A percentile compares a stretch with the other conserved stretches of the same genome.
Conservation (phyloP, 805 yeast genomes). For the Zygosaccharomyces gambellarensis region DNA sequence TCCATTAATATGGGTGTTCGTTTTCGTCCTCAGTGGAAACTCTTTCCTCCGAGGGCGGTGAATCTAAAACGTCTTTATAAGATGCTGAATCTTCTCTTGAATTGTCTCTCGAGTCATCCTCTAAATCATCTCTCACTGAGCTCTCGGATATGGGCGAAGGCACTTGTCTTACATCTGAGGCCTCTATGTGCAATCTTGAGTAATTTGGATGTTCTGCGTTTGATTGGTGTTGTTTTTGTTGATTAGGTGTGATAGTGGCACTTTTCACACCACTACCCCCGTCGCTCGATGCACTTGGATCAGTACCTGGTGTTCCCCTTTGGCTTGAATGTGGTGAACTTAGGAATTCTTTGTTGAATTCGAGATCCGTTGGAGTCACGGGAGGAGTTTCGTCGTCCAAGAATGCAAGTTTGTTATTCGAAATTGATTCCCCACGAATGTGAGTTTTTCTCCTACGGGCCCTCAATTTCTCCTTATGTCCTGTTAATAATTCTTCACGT, state of each 20-base stretch:
- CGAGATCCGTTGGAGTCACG: neutral
- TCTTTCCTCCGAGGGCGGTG: neutral
- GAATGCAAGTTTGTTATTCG: slow-evolving; percentile 17
- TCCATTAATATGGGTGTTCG: neutral
- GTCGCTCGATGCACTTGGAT: neutral
- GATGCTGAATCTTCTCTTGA: neutral
- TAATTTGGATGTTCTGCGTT: neutral
- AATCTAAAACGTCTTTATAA: neutral
- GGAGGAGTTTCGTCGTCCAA: slow-evolving; percentile 11
- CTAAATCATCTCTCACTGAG: neutral
- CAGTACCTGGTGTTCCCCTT: neutral
- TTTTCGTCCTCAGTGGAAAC: neutral
- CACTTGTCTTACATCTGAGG: neutral
- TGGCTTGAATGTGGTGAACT: neutral
- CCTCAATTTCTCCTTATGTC: slow-evolving; percentile 29
- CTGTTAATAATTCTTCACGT: slow-evolving; percentile 21
- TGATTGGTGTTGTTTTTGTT: neutral
- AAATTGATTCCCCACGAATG: slow-evolving; percentile 2
- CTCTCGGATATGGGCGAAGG: neutral
- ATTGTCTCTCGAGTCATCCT: neutral
- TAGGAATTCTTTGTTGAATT: neutral
- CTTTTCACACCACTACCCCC: neutral
- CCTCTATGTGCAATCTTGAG: neutral
- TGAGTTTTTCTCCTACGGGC: slow-evolving; percentile 24
- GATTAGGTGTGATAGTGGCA: neutral